Conservation (phyloP, 176 grass and related monocot genomes). For the Aegilops longissima region DNA sequence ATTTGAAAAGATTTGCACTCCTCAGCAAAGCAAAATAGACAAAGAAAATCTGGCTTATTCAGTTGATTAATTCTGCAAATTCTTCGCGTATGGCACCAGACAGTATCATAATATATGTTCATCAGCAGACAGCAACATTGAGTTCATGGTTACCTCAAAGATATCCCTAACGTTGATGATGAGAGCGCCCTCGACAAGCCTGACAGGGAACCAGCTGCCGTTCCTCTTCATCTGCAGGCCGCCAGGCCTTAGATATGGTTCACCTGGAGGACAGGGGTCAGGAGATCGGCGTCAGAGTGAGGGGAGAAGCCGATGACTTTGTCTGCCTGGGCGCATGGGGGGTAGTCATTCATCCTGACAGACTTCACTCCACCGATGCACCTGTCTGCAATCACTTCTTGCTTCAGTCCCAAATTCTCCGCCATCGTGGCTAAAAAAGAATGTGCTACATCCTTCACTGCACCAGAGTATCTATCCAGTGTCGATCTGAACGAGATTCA, state of each 20-base stretch:
- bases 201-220: slow-evolving; percentile 43
- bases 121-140: neutral
- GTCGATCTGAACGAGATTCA: slow-evolving; percentile 7
- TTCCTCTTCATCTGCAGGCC: slow-evolving; percentile 40
- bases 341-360: slow-evolving; percentile 77
- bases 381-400: slow-evolving; percentile 34
- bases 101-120: neutral
- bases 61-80: neutral
- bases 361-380: slow-evolving; percentile 35
- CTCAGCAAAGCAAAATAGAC: neutral
- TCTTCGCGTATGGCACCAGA: neutral
- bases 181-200: slow-evolving; percentile 33
- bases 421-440: slow-evolving; percentile 43
- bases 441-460: slow-evolving; percentile 36
- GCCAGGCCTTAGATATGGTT: slow-evolving; percentile 49
- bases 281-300: slow-evolving; percentile 44
- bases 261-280: slow-evolving; percentile 48
- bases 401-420: slow-evolving; percentile 44
- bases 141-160: slow-evolving; percentile 33
- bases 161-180: slow-evolving; percentile 61
- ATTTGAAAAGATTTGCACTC: slow-evolving; percentile 42
- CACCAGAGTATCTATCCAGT: slow-evolving; percentile 43
- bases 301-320: slow-evolving; percentile 56
- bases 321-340: slow-evolving; percentile 33
- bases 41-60: neutral